Base-by-base conservation (phyloP, 2,329 filamentous ascomycete genomes). In the Hypoxylon sp. region DNA sequence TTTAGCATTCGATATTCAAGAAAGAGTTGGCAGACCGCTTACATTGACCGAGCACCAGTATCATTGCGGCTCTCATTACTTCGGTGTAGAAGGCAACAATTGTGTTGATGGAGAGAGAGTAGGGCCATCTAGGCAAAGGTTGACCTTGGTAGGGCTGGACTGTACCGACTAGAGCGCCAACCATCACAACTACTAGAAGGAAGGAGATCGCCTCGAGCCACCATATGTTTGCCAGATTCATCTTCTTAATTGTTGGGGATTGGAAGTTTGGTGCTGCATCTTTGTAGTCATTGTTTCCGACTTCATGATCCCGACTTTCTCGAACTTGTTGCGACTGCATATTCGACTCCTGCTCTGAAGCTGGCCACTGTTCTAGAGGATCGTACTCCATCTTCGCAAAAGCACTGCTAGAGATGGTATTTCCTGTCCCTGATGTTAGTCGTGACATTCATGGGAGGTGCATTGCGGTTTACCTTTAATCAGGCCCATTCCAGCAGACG, bases 61-160 rank as follows among this genome's bases (percentile, higher is more conserved):
- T 39, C 46, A 66, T 57, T n/a, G 63, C 63, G n/a, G 56, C 63
- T 14, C 51, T 65, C 63, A 65, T 65, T 5, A 61, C 53, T 42
- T 66, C 63, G 5, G 57, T 24, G 24, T 65, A 65, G 33, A 65
- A 60, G 9, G 63, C 52, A 31, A 61, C 35, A 19, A 61, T 48
- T 3, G 44, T 61, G 14, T 65, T 65, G 24, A 65, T 65, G 9
- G 63, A 54, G 26, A 65, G 42, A 11, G 33, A 29, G 46, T 55
- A 65, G 3, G 63, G 63, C 63, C 63, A 65, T 14, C 22, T 51
- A 19, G 63, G 50, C 31, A 65, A 44, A 17, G 63, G 63, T 13
- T 50, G 22, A 14, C 26, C 44, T 3, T 61, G 51, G 46, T 65
- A 61, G 31, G 63, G 63, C 46, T 35, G 53, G 3, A 65, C 26